These are phyloP conservation scores for Microcera coccophila DNA, from an alignment of 2,329 filamentous ascomycete species.

Conservation along the genomic window DNA sequence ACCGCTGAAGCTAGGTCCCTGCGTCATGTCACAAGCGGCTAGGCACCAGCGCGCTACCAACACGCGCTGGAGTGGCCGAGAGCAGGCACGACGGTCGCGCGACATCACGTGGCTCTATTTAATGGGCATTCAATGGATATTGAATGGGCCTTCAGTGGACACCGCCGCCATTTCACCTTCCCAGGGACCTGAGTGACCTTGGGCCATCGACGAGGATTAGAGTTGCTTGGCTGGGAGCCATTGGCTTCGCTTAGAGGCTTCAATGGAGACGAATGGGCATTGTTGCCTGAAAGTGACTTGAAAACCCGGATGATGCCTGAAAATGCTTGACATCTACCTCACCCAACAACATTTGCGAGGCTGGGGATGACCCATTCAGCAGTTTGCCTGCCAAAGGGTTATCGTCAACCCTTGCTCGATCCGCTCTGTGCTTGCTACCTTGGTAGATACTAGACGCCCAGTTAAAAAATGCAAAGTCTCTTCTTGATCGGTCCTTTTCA, in stretches of 20 bases:
- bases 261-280: neutral
- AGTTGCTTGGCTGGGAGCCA: neutral
- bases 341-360: neutral
- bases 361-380: neutral
- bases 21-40: neutral
- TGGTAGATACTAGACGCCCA: too few relatives aligned
- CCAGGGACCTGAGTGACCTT: too few relatives aligned
- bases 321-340: neutral
- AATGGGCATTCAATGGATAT: too few relatives aligned
- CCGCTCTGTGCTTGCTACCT: too few relatives aligned
- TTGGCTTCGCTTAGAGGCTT: neutral
- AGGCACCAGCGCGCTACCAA: constrained; percentile 12
- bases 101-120: constrained; percentile 24
- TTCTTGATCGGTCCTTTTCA: too few relatives aligned
- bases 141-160: too few relatives aligned
- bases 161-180: too few relatives aligned
- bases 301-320: neutral
- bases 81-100: constrained; percentile 21
- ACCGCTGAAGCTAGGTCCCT: neutral
- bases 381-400: too few relatives aligned
- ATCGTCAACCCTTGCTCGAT: too few relatives aligned
- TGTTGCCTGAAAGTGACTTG: neutral
- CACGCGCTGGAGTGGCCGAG: constrained; percentile 9
- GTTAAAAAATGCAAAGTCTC: too few relatives aligned
- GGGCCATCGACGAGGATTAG: too few relatives aligned